These are phyloP conservation scores for Podospora anserina DNA, from an alignment of 495 filamentous ascomycete genomes.

Conservation along the genomic window DNA sequence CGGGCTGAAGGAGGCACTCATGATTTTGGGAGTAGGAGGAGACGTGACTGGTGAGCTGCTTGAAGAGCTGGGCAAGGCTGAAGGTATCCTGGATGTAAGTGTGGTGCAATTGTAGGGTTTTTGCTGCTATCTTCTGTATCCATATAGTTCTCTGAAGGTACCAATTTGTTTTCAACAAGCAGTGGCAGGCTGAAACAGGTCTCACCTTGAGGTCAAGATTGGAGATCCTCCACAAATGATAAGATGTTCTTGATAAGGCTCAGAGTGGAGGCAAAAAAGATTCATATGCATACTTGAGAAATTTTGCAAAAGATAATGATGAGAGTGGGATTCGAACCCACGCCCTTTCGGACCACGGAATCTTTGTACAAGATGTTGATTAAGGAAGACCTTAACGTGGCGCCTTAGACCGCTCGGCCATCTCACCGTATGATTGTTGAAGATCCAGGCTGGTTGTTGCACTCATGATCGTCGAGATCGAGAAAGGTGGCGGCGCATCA, in stretches of 20 bases:
- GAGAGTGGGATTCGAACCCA: slow-evolving; percentile 42
- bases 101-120: slow-evolving; percentile 49
- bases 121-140: neutral
- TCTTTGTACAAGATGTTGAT: slow-evolving; percentile 1
- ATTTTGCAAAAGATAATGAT: neutral
- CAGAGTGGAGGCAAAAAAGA: neutral
- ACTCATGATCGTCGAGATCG: neutral
- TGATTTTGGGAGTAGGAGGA: slow-evolving; percentile 67
- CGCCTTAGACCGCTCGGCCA: neutral
- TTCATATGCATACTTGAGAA: neutral
- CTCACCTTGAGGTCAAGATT: no score
- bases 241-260: no score
- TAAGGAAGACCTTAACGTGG: neutral
- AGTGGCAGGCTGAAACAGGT: no score
- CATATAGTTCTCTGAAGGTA: no score
- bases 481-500: neutral
- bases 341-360: slow-evolving; percentile 41
- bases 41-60: slow-evolving; percentile 54
- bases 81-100: slow-evolving; percentile 62
- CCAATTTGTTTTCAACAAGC: no score
- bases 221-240: no score
- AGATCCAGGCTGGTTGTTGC: neutral
- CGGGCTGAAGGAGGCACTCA: slow-evolving; percentile 57
- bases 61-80: slow-evolving; percentile 48
- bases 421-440: neutral